Evolutionary conservation across 2,329 filamentous ascomycete species (phyloP).

Genomic region (Hymenoscyphus fructigenus): DNA sequence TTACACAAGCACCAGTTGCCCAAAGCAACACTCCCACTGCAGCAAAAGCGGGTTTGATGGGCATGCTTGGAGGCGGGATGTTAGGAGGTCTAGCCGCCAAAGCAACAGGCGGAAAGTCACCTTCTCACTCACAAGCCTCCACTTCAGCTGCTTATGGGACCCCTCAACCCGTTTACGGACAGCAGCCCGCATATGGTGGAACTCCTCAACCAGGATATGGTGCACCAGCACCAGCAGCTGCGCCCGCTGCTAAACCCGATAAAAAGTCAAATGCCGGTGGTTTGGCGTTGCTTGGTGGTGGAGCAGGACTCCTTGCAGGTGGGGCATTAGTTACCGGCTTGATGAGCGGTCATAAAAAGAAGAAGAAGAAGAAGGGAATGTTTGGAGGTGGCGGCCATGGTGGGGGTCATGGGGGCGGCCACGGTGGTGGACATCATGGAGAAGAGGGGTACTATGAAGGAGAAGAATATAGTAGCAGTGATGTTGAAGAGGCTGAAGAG

Average conservation of each 20-base stretch:
- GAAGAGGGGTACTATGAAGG: slow-evolving; percentile 5
- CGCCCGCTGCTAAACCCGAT: slow-evolving; percentile 3
- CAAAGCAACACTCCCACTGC: background rate
- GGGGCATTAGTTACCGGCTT: slow-evolving; percentile 5
- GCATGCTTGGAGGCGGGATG: slow-evolving; percentile 4
- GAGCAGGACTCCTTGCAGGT: slow-evolving; percentile 8
- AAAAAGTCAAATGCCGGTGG: background rate
- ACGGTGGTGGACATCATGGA: slow-evolving; percentile 1
- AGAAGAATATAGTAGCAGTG: background rate
- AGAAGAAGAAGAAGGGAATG: slow-evolving; percentile 4
- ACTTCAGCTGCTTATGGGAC: background rate
- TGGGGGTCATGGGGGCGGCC: background rate
- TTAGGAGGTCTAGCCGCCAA: slow-evolving; percentile 8
- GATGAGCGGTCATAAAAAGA: slow-evolving; percentile 1
- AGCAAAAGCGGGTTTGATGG: slow-evolving; percentile 9
- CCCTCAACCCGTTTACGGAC: background rate
- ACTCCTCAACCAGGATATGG: background rate
- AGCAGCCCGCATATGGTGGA: background rate
- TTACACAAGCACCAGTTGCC: background rate
- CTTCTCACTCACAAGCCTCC: background rate
- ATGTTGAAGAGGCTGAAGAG: background rate
- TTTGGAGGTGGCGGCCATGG: background rate
- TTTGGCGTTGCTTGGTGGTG: slow-evolving; percentile 6
- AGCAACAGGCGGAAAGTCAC: background rate
- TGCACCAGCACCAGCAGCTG: background rate